Conservation (phyloP, 164 flowering plant species). For the Stephania japonica region DNA sequence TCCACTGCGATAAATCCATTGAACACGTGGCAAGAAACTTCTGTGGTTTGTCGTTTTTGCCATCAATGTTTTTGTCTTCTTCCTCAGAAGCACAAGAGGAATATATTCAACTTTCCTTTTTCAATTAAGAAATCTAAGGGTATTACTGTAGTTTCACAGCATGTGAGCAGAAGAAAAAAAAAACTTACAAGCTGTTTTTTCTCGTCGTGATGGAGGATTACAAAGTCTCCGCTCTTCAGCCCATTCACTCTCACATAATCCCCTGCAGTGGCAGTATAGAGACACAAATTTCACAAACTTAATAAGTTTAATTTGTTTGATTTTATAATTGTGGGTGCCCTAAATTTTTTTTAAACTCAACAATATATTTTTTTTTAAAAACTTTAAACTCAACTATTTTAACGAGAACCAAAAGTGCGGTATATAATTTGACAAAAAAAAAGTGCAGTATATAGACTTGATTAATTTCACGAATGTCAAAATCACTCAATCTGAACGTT, state of each 20-base stretch:
- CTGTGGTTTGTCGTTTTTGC: slow-evolving; percentile 9
- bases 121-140: too few relatives aligned
- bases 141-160: not conserved
- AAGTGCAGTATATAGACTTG: too few relatives aligned
- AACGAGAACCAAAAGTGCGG: too few relatives aligned
- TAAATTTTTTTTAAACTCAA: too few relatives aligned
- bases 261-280: slow-evolving; percentile 2
- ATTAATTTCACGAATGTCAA: too few relatives aligned
- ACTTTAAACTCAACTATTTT: too few relatives aligned
- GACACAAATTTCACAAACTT: not conserved
- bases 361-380: too few relatives aligned
- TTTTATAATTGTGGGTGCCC: too few relatives aligned
- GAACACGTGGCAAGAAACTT: slow-evolving; percentile 10
- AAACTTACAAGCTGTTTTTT: slow-evolving; percentile 14
- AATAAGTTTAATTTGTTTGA: too few relatives aligned
- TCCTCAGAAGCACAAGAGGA: not conserved
- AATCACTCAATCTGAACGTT: too few relatives aligned
- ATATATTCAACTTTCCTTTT: not conserved
- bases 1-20: slow-evolving; percentile 3
- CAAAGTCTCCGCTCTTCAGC: slow-evolving; percentile 10
- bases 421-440: too few relatives aligned
- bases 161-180: not conserved
- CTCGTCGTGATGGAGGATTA: slow-evolving; percentile 10
- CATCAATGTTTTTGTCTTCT: slow-evolving; percentile 4
- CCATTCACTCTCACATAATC: slow-evolving; percentile 12